phyloP scores from a whole-genome alignment of 768 basidiomycete species.

The Trichaptum fuscoviolaceum region DNA sequence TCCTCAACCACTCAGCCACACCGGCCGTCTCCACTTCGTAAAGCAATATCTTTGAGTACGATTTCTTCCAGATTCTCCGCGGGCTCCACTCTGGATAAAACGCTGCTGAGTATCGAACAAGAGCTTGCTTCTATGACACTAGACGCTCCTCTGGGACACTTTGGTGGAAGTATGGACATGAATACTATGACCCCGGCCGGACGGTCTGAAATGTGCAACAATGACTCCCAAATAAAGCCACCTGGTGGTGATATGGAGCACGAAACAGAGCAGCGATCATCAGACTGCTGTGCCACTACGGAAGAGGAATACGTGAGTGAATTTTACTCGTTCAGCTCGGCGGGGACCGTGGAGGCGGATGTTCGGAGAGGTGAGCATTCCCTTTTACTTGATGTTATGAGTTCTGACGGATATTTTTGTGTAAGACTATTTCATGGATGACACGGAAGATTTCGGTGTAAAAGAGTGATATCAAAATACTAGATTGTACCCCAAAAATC shows the following conservation, averaged over 20 bases:
- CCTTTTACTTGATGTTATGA: background rate
- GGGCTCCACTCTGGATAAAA: background rate
- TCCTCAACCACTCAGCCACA: background rate
- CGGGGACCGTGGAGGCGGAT: background rate
- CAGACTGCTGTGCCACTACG: background rate
- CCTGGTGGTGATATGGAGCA: no score
- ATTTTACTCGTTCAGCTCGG: background rate
- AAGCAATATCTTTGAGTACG: background rate
- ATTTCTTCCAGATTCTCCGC: background rate
- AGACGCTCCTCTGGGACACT: background rate
- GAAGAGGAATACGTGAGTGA: background rate
- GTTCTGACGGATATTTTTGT: no score
- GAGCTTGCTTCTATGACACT: background rate
- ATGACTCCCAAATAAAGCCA: background rate
- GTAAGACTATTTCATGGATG: background rate
- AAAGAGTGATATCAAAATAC: no score
- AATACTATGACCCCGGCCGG: no score
- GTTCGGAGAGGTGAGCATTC: background rate
- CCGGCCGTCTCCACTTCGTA: background rate
- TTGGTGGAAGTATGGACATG: background rate
- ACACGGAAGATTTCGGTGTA: no score
- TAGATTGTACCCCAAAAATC: no score
- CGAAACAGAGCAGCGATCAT: background rate
- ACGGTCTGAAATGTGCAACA: background rate
- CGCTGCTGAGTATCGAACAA: background rate